Percentiles rank a stretch among this genome's conserved stretches.
phyloP scores from a whole-genome alignment of 1,284 basidiomycete species.

The Cutaneotrichosporon dermatis region DNA sequence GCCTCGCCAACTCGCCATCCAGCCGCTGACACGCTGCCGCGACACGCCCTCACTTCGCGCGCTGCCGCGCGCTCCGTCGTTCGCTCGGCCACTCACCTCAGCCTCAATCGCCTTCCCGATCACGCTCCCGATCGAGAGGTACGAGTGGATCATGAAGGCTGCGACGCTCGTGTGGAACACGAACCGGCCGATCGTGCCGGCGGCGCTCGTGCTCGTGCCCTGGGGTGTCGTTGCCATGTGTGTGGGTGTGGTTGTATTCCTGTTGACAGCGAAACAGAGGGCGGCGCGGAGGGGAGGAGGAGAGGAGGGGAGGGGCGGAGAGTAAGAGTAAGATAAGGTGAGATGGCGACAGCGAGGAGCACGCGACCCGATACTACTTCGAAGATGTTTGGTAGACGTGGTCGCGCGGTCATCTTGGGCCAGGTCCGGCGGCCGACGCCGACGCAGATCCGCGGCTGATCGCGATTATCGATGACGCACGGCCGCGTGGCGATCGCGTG shows the following conservation, averaged over 20 bases:
- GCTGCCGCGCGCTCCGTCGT: neutral
- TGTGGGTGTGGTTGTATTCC: too few relatives aligned
- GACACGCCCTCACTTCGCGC: neutral
- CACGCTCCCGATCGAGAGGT: slow-evolving; percentile 4
- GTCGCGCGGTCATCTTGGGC: too few relatives aligned
- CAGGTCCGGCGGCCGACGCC: too few relatives aligned
- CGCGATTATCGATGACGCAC: too few relatives aligned
- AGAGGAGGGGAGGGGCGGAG: neutral
- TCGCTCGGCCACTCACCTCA: slow-evolving; percentile 3
- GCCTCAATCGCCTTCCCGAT: slow-evolving; percentile 7
- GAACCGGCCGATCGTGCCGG: slow-evolving; percentile 11
- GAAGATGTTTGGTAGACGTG: too few relatives aligned
- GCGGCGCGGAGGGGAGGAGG: neutral
- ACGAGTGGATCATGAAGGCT: slow-evolving; percentile 35
- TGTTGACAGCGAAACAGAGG: neutral
- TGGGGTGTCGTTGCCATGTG: neutral
- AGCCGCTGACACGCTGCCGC: too few relatives aligned
- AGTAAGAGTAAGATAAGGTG: too few relatives aligned
- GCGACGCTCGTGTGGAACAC: slow-evolving; percentile 36
- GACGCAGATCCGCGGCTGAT: too few relatives aligned
- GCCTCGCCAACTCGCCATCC: too few relatives aligned
- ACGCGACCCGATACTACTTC: too few relatives aligned
- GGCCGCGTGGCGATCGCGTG: too few relatives aligned
- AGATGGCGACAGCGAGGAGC: too few relatives aligned
- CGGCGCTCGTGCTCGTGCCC: neutral